Base-by-base conservation (phyloP, 2,329 filamentous ascomycete genomes). In the Akanthomyces lecanii region DNA sequence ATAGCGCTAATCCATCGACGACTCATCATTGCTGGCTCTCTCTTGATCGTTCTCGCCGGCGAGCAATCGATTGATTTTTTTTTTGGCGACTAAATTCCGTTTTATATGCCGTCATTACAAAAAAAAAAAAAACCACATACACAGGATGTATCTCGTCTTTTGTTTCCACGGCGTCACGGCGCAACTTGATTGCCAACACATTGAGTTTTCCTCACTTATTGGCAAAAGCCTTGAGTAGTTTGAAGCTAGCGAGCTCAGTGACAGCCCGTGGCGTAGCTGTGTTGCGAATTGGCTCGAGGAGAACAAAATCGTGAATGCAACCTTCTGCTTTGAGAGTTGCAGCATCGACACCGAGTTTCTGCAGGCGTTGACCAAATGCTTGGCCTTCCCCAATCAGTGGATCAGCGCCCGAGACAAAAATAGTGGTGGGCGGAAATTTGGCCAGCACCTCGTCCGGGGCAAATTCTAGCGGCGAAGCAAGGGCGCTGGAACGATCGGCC, bases 371-470 rank as follows among this genome's bases (percentile, higher is more conserved):
- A 7, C 52, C 52, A 25, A 55, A 55, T 7, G 52, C 52, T 33
- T 55, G 33, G 16, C 52, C 52, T 28, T 55, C 52, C 6, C 30
- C 52, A 23, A 55, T 55, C 33, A 55, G 23, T 16, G 52, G 52
- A 42, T 55, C 52, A 23, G 52, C 52, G 11, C 52, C 33, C 12
- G 52, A 55, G 33, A 55, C 14, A 40, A 55, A 55, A 42, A 55
- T 42, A 14, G 52, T 55, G 2, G 52, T 55, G 3, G 52, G 52
- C 5, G 52, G 52, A n/a, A 51, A 51, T 6, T 51, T 33, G 14
- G 25, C 25, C 48, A 51, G 18, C 6, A 51, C 25, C 14, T 51
- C 25, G 48, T 51, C 48, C 2, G 48, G 48, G 25, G 48, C 48
- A 33, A 30, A 51, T 12, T 30, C 48, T 14, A 51, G 48, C 5